A percentile compares a stretch with the other conserved stretches of the same genome.
phyloP scores from a whole-genome alignment of 176 grass and related monocot species.

The Aechmea fasciata region DNA sequence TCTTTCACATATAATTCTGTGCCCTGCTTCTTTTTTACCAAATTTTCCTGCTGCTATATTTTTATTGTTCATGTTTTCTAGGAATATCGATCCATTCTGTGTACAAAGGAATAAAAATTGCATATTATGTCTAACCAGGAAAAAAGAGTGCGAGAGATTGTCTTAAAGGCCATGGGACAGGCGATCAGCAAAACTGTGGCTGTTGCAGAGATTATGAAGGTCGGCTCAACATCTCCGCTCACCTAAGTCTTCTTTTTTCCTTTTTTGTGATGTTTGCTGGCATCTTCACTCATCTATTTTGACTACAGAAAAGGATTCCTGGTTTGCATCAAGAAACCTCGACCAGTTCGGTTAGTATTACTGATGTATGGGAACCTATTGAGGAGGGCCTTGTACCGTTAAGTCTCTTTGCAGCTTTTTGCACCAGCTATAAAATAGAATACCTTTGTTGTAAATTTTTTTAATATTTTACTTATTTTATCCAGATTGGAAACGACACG shows the following conservation, averaged over 20 bases:
- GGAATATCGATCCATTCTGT: no score
- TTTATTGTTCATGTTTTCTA: no score
- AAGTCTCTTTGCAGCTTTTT: conserved; percentile 10
- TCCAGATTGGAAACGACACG: conserved; percentile 73
- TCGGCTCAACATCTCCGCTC: background rate
- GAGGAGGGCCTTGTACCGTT: conserved; percentile 98
- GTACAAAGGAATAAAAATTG: no score
- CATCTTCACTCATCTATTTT: conserved; percentile 16
- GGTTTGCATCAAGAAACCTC: conserved; percentile 70
- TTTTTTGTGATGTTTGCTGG: conserved; percentile 15
- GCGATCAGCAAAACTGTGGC: conserved; percentile 91
- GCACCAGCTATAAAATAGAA: background rate
- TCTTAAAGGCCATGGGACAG: conserved; percentile 95
- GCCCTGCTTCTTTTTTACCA: no score
- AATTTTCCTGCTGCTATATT: no score
- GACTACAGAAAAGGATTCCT: conserved; percentile 59
- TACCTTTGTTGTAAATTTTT: background rate
- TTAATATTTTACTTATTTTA: conserved; percentile 11
- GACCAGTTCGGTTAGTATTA: conserved; percentile 89
- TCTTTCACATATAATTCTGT: no score
- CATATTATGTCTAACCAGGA: conserved; percentile 32
- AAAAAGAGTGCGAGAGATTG: conserved; percentile 67
- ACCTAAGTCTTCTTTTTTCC: background rate
- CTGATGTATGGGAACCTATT: conserved; percentile 96
- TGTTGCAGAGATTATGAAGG: conserved; percentile 94